Conservation (phyloP, 2,329 filamentous ascomycete species). For the Penicillium capsulatum region DNA sequence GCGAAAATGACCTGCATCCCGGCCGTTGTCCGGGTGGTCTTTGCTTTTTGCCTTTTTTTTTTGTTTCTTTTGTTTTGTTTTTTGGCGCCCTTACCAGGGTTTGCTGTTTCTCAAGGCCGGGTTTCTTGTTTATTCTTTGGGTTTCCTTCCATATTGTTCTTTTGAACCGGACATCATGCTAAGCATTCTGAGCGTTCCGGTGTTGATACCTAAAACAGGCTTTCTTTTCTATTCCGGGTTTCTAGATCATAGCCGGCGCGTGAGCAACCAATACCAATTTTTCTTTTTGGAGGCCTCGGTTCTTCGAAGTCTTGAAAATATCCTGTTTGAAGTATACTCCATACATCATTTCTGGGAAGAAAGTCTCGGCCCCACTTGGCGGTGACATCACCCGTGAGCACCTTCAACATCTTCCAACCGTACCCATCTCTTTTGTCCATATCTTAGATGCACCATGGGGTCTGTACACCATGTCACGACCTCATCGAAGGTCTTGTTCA, state of each 20-base stretch:
- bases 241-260: slow-evolving; percentile 17
- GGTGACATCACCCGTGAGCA: slow-evolving; percentile 33
- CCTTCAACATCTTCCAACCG: not conserved
- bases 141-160: too few relatives aligned
- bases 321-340: too few relatives aligned
- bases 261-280: slow-evolving; percentile 20
- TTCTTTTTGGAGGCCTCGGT: too few relatives aligned
- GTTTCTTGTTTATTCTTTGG: slow-evolving; percentile 14
- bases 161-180: slow-evolving; percentile 15
- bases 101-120: slow-evolving; percentile 2
- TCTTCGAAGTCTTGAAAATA: slow-evolving; percentile 1
- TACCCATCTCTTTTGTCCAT: not conserved
- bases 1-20: too few relatives aligned
- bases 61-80: slow-evolving; percentile 8
- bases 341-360: too few relatives aligned
- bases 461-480: slow-evolving; percentile 52
- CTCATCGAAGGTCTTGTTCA: slow-evolving; percentile 69
- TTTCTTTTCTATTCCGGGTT: not conserved
- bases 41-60: too few relatives aligned
- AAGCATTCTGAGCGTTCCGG: slow-evolving; percentile 33
- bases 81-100: slow-evolving; percentile 9
- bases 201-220: slow-evolving; percentile 4
- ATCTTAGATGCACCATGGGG: slow-evolving; percentile 26
- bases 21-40: too few relatives aligned
- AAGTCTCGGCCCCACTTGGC: slow-evolving; percentile 33